Base-by-base conservation (phyloP, 495 filamentous ascomycete genomes). In the Parathielavia appendiculata region DNA sequence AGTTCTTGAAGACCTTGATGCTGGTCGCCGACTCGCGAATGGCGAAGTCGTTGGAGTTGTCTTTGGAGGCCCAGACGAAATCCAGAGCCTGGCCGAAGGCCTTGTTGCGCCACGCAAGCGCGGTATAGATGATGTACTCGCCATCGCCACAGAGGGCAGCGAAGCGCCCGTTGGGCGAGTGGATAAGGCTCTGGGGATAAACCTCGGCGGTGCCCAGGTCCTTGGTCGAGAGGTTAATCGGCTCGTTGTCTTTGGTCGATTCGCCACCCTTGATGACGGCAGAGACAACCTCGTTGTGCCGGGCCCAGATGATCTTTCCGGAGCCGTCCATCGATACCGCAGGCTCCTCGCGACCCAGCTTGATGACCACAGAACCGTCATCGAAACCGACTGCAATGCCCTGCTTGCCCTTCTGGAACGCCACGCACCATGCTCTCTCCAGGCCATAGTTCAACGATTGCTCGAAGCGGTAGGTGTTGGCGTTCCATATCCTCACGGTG, bases 121-220 rank as follows among this genome's bases (percentile, higher is more conserved):
- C 91, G 14, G 93, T 99, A 75, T 98, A 98, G 63, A 97, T 93
- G 65, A 97, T 97, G 71, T 96, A 97, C 68, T 99, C 93, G 34
- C 93, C 93, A 66, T 99, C 93, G 47, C 93, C 93, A 65, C 93
- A 97, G 26, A 97, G 89, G 9, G 95, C 91, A 22, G 97, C 93
- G 58, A 97, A 99, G 16, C 95, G 87, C 44, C 95, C 93, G 66
- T 99, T 99, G 4, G 93, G 87, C 16, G 91, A 96, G 72, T 99
- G 93, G 14, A 89, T 79, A 23, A 99, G 81, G 0, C 88, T 92
- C 67, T 97, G n/a, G n/a, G n/a, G n/a, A n/a, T n/a, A n/a, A n/a
- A n/a, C n/a, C n/a, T n/a, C n/a, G n/a, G n/a, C n/a, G n/a, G n/a
- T n/a, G n/a, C n/a, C n/a, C n/a, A n/a, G n/a, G n/a, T n/a, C n/a